phyloP scores from a whole-genome alignment of 345 rosid genomes.

The Eutrema japonicum region DNA sequence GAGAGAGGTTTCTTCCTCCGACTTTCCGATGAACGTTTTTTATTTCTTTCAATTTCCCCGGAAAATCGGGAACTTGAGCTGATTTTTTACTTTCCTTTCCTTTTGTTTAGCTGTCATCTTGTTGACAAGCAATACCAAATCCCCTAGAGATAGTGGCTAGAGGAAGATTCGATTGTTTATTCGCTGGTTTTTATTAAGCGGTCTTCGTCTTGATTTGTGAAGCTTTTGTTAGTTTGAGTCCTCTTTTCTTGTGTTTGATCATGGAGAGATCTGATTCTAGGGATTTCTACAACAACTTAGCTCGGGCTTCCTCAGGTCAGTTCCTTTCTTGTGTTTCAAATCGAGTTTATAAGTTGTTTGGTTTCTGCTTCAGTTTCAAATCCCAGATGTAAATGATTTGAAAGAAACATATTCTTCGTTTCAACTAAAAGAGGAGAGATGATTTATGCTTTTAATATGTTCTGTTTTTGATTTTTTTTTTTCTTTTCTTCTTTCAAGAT shows the following conservation, averaged over 20 bases:
- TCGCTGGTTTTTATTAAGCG: conserved; percentile 2
- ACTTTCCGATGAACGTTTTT: conserved; percentile 1
- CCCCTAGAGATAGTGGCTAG: not conserved
- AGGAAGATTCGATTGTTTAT: conserved; percentile 16
- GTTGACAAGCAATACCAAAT: not conserved
- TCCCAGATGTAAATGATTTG: conserved; percentile 7
- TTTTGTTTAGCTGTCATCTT: conserved; percentile 23
- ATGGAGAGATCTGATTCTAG: conserved; percentile 74
- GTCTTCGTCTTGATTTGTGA: conserved; percentile 1
- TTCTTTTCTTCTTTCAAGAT: too few relatives aligned
- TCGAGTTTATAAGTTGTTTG: not conserved
- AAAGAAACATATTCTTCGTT: not conserved
- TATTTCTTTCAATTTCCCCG: conserved; percentile 11
- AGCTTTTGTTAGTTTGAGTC: conserved; percentile 28
- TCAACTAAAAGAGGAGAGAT: not conserved
- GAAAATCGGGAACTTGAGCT: conserved; percentile 36
- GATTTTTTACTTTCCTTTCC: not conserved
- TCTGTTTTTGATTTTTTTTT: conserved; percentile 8
- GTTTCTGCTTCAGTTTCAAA: not conserved
- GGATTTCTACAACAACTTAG: conserved; percentile 49
- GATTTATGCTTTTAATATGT: not conserved
- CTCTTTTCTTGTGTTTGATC: conserved; percentile 23
- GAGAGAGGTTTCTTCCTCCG: conserved; percentile 34
- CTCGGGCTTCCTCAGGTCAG: conserved; percentile 56
- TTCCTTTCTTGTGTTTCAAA: not conserved